Percentiles rank a stretch among this genome's conserved stretches.
Evolutionary conservation across 805 yeast genomes (phyloP).

Genomic region (Saccharomycopsis fermentans): DNA sequence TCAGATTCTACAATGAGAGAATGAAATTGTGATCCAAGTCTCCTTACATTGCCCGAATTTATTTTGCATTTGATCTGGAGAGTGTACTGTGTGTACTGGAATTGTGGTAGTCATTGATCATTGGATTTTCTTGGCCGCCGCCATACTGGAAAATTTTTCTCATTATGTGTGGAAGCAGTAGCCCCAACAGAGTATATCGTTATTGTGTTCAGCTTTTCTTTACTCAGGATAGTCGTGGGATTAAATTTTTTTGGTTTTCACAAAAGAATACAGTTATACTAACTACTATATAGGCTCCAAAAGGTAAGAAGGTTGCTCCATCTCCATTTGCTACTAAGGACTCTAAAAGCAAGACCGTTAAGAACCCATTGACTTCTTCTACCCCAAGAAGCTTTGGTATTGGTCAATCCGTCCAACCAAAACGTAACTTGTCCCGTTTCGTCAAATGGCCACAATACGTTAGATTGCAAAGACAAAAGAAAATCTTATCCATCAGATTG

Average conservation of each 20-base stretch:
- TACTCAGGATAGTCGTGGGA: too few species aligned
- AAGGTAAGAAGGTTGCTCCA: constrained; percentile 77
- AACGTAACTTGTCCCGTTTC: constrained; percentile 91
- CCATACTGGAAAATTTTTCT: too few species aligned
- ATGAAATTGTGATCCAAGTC: neutral
- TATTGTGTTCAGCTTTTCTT: too few species aligned
- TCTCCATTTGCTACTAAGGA: constrained; percentile 85
- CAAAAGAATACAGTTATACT: neutral
- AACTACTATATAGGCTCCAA: constrained; percentile 37
- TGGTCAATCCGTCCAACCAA: constrained; percentile 93
- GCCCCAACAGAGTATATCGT: too few species aligned
- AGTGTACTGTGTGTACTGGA: too few species aligned
- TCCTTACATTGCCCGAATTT: too few species aligned
- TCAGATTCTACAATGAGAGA: neutral
- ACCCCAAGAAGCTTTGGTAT: constrained; percentile 92
- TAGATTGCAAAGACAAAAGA: constrained; percentile 97
- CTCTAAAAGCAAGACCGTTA: constrained; percentile 43
- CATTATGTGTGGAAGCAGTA: too few species aligned
- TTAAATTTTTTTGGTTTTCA: neutral
- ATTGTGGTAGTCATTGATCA: too few species aligned
- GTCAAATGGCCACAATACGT: constrained; percentile 99
- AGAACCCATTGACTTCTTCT: constrained; percentile 84
- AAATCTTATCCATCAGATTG: constrained; percentile 87
- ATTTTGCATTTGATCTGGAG: too few species aligned
- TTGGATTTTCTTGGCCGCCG: too few species aligned